A percentile compares a stretch with the other conserved stretches of the same genome.
These are phyloP conservation scores for Vitis cinerea DNA, from an alignment of 164 flowering plant species.

Conservation along the genomic window DNA sequence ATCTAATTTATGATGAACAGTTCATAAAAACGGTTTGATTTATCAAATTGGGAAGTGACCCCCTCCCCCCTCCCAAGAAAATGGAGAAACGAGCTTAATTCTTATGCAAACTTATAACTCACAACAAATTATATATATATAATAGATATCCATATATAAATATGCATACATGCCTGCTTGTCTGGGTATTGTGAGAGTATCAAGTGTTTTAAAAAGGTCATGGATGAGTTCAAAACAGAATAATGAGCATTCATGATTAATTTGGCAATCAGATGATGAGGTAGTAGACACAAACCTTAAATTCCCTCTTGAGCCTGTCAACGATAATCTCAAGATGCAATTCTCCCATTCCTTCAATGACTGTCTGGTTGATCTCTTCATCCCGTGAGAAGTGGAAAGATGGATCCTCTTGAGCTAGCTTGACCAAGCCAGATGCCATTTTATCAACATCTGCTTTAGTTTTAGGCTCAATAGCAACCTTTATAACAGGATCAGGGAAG, in stretches of 20 bases:
- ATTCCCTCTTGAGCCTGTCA: slow-evolving; percentile 93
- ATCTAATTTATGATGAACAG: not conserved
- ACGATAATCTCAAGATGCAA: slow-evolving; percentile 97
- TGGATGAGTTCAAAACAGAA: not conserved
- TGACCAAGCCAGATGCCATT: slow-evolving; percentile 82
- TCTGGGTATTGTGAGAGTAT: no score
- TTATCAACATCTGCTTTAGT: slow-evolving; percentile 95
- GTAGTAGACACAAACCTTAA: slow-evolving; percentile 50
- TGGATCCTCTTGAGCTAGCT: slow-evolving; percentile 97
- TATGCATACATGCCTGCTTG: not conserved
- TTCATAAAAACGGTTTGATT: not conserved
- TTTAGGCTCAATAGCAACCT: slow-evolving; percentile 97
- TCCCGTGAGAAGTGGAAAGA: slow-evolving; percentile 98
- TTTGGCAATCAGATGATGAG: slow-evolving; percentile 1
- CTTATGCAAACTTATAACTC: no score
- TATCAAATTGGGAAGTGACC: not conserved
- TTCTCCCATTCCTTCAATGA: slow-evolving; percentile 99
- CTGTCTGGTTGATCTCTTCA: slow-evolving; percentile 91
- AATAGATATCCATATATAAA: not conserved
- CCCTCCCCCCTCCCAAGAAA: not conserved
- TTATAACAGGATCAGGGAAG: slow-evolving; percentile 97
- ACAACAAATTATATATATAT: no score
- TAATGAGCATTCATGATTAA: not conserved
- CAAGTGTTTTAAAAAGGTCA: no score
- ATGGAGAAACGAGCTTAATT: no score